Conservation (phyloP, 2,329 filamentous ascomycete species). For the Alternaria brassicicola region DNA sequence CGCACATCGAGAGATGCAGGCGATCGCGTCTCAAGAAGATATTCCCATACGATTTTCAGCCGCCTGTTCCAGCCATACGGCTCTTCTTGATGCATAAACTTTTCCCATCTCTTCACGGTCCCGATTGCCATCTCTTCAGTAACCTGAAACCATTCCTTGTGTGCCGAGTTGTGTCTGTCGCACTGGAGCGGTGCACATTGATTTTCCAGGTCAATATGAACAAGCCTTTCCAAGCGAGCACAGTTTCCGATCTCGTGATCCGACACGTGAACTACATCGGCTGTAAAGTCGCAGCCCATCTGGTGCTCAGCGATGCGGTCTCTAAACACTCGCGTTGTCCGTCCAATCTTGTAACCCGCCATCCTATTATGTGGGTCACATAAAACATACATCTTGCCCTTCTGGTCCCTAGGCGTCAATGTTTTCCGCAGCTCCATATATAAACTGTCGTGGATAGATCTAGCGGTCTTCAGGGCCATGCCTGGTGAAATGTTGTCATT, state of each 20-base stretch:
- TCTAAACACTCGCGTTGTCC: not conserved
- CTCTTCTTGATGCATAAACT: conserved; percentile 13
- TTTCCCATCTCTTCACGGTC: conserved; percentile 18
- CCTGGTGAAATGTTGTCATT: not conserved
- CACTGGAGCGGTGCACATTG: not conserved
- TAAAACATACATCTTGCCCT: conserved; percentile 16
- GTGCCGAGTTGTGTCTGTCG: not conserved
- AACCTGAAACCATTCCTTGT: conserved; percentile 20
- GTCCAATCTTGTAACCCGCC: conserved; percentile 16
- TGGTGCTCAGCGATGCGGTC: conserved; percentile 9
- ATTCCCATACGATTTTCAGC: conserved; percentile 14
- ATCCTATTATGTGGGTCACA: not conserved
- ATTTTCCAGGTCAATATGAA: conserved; percentile 9
- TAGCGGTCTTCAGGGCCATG: not conserved
- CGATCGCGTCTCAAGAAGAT: conserved; percentile 6
- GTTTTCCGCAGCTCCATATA: not conserved
- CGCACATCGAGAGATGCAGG: not conserved
- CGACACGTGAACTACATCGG: not conserved
- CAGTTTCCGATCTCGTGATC: not conserved
- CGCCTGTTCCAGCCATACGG: conserved; percentile 15
- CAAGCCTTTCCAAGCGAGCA: conserved; percentile 6
- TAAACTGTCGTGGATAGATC: conserved; percentile 4
- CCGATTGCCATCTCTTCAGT: conserved; percentile 2
- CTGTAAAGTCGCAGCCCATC: not conserved
- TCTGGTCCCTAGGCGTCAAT: not conserved